phyloP scores from a whole-genome alignment of 192 early-diverging fungal genomes.

The Coemansia sp. region DNA sequence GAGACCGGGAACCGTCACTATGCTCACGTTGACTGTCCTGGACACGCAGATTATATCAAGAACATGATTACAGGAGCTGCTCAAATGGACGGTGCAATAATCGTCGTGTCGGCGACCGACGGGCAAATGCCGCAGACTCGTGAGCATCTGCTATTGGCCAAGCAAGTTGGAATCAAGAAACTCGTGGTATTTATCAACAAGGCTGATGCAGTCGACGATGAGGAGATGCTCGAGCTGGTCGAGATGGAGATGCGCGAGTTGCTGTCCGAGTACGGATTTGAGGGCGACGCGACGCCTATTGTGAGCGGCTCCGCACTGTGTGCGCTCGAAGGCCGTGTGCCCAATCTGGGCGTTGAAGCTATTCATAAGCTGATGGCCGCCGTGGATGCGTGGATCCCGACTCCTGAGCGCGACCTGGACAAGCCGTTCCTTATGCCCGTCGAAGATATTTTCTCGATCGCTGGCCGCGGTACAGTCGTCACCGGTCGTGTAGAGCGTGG shows the following conservation, averaged over 20 bases:
- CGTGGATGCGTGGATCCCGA: constrained; percentile 89
- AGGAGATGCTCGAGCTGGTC: constrained; percentile 97
- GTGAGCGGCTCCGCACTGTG: constrained; percentile 92
- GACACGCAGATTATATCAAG: constrained; percentile 99
- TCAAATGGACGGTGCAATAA: constrained; percentile 97
- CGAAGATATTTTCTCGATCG: constrained; percentile 98
- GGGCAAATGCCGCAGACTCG: constrained; percentile 99
- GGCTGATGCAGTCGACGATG: constrained; percentile 93
- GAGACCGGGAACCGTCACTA: constrained; percentile 89
- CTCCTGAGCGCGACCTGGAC: constrained; percentile 88
- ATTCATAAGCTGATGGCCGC: constrained; percentile 90
- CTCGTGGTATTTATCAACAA: constrained; percentile 99
- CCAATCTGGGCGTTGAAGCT: constrained; percentile 86
- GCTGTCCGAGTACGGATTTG: constrained; percentile 84
- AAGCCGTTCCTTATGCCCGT: constrained; percentile 99
- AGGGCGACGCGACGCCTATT: constrained; percentile 88
- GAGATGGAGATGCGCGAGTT: constrained; percentile 99
- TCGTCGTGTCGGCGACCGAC: constrained; percentile 96
- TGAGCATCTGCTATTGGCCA: constrained; percentile 94
- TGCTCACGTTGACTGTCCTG: constrained; percentile 82
- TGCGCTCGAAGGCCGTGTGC: constrained; percentile 87
- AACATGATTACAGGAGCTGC: constrained; percentile 99
- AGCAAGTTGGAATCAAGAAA: constrained; percentile 90
- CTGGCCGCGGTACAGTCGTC: constrained; percentile 94
- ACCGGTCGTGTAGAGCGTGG: constrained; percentile 97